A percentile compares a stretch with the other conserved stretches of the same genome.
Evolutionary conservation across 345 rosid genomes (phyloP).

Genomic region (Camelina hispida): DNA sequence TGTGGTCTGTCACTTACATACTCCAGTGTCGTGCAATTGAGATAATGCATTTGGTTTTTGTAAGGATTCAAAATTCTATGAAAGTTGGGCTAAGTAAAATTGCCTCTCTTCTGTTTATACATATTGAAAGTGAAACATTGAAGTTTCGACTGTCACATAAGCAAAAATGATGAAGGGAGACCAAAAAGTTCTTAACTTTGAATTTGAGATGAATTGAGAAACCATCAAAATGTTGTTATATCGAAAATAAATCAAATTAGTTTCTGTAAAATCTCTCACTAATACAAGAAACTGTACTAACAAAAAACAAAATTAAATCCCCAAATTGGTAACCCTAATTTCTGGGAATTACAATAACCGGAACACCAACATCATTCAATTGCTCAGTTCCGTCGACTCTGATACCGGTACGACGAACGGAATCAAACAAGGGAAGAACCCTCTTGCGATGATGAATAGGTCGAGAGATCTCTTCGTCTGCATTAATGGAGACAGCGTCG

Average conservation of each 20-base stretch:
- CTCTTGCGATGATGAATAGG: constrained; percentile 67
- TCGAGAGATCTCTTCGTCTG: constrained; percentile 71
- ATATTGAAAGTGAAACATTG: not conserved
- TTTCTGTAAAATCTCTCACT: constrained; percentile 34
- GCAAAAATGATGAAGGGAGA: not conserved
- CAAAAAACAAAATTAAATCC: not conserved
- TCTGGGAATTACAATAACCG: not conserved
- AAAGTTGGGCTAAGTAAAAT: constrained; percentile 5
- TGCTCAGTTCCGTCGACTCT: constrained; percentile 68
- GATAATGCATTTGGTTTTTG: no score
- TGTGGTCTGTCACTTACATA: not conserved
- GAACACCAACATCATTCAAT: constrained; percentile 47
- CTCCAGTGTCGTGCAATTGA: no score
- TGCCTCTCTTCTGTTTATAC: not conserved
- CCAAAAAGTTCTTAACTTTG: no score
- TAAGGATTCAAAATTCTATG: constrained; percentile 6
- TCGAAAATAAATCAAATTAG: not conserved
- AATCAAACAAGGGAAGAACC: constrained; percentile 72
- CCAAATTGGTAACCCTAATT: constrained; percentile 35
- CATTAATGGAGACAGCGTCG: constrained; percentile 54
- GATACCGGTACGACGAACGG: constrained; percentile 79
- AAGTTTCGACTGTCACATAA: not conserved
- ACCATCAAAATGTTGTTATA: not conserved
- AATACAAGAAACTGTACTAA: constrained; percentile 26
- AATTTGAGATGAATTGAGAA: not conserved